Conservation (phyloP, 1,284 basidiomycete genomes). For the Thecaphora frezii region DNA sequence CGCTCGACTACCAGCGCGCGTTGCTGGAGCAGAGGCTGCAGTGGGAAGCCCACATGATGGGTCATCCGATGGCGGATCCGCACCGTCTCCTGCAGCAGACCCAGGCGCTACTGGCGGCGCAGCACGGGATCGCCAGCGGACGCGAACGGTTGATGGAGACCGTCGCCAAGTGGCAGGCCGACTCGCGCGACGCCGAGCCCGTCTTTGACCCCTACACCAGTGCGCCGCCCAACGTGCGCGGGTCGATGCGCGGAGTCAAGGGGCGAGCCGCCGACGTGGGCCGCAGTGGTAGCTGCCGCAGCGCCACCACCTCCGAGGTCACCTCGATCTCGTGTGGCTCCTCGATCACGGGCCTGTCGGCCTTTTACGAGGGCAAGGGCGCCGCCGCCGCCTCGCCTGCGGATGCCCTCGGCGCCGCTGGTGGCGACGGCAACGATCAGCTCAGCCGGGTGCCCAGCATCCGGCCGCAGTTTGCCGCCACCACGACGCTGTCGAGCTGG, state of each 20-base stretch:
- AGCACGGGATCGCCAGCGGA: background rate
- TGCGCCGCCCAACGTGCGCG: background rate
- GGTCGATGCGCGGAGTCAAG: background rate
- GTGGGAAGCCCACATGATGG: background rate
- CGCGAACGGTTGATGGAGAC: background rate
- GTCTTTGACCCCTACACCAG: constrained; percentile 1
- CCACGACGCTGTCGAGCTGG: constrained; percentile 49
- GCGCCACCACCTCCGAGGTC: background rate
- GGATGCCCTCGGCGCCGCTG: background rate
- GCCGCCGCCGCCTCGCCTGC: background rate
- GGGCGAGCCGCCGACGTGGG: background rate
- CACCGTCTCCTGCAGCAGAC: background rate
- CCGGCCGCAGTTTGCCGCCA: constrained; percentile 46
- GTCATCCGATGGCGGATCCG: background rate
- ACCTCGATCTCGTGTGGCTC: background rate
- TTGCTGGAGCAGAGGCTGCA: background rate
- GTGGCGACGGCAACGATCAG: no score
- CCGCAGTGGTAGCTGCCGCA: background rate
- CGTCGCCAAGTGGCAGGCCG: background rate
- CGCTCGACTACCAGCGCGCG: background rate
- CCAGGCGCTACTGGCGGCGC: background rate
- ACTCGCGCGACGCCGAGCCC: constrained; percentile 1
- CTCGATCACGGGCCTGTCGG: background rate
- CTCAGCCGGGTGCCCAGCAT: constrained; percentile 45
- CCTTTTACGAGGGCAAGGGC: background rate